These are phyloP conservation scores for Colletotrichum lupini DNA, from an alignment of 2,329 filamentous ascomycete species.

Conservation along the genomic window DNA sequence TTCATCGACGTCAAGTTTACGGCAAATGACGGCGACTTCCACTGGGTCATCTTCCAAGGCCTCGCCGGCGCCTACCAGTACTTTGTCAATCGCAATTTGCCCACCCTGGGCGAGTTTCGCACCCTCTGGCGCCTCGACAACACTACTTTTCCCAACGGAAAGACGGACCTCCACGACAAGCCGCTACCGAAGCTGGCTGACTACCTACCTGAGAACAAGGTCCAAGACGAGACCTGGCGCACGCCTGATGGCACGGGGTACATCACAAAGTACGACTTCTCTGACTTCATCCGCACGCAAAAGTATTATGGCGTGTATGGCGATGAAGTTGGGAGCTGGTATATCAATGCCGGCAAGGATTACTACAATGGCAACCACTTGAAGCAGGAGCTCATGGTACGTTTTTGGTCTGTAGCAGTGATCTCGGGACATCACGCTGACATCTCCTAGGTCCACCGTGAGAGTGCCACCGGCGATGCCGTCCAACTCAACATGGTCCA, in stretches of 20 bases:
- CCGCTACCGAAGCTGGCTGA: conserved; percentile 54
- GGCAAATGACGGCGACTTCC: conserved; percentile 58
- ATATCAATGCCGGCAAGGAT: conserved; percentile 61
- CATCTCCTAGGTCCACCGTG: conserved; percentile 52
- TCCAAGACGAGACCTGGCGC: conserved; percentile 66
- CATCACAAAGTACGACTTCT: conserved; percentile 63
- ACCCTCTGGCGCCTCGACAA: conserved; percentile 63
- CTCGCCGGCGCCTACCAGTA: conserved; percentile 66
- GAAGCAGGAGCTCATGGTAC: conserved; percentile 61
- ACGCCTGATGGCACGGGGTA: conserved; percentile 47
- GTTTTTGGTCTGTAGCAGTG: neutral
- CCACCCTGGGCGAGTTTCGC: conserved; percentile 60
- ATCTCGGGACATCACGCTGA: neutral
- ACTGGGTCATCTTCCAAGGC: conserved; percentile 62
- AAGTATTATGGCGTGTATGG: conserved; percentile 64
- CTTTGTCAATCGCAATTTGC: conserved; percentile 61
- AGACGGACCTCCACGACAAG: conserved; percentile 57
- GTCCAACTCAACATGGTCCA: conserved; percentile 67
- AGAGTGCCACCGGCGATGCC: conserved; percentile 59
- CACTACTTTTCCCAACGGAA: conserved; percentile 56
- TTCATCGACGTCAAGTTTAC: conserved; percentile 61
- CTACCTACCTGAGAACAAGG: conserved; percentile 56
- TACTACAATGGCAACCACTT: conserved; percentile 64
- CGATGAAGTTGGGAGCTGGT: conserved; percentile 60
- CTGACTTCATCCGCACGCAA: conserved; percentile 44